These are phyloP conservation scores for Talaromyces sp. DNA, from an alignment of 2,329 filamentous ascomycete species.

Conservation along the genomic window DNA sequence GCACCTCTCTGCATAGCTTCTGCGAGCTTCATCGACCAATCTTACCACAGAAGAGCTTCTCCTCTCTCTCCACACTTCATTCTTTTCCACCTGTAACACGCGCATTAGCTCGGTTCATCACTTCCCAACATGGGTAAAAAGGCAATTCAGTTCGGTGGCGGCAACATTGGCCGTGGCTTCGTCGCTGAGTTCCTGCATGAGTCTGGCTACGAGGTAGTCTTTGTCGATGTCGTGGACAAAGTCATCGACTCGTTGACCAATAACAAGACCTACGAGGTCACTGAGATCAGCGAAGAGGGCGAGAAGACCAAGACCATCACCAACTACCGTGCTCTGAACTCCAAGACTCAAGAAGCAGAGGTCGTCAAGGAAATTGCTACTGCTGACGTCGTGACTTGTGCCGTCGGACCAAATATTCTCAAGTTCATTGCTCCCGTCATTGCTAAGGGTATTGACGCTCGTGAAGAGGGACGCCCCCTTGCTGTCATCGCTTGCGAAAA, in stretches of 20 bases:
- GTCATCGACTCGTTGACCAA: conserved; percentile 77
- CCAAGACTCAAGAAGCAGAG: conserved; percentile 74
- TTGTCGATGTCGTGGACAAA: conserved; percentile 85
- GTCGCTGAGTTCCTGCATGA: conserved; percentile 90
- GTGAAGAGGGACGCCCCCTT: conserved; percentile 64
- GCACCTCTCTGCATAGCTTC: neutral
- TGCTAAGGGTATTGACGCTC: conserved; percentile 83
- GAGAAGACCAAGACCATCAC: conserved; percentile 78
- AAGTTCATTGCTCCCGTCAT: conserved; percentile 95
- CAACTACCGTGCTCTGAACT: conserved; percentile 97
- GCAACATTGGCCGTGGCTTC: conserved; percentile 83
- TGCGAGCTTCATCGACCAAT: neutral
- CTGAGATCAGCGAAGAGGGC: conserved; percentile 82
- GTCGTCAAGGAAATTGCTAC: conserved; percentile 80
- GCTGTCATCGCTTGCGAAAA: conserved; percentile 98
- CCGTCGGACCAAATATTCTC: conserved; percentile 92
- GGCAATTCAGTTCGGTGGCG: conserved; percentile 80
- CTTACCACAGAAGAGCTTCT: neutral
- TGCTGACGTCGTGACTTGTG: conserved; percentile 91
- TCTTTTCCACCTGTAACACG: neutral
- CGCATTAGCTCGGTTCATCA: neutral
- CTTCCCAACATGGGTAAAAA: conserved; percentile 40
- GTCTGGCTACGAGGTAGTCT: conserved; percentile 92
- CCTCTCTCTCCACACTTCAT: neutral
- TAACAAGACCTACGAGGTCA: conserved; percentile 78